Conservation (phyloP, 805 yeast species). For the Kodamaea hsintzibuensis region DNA sequence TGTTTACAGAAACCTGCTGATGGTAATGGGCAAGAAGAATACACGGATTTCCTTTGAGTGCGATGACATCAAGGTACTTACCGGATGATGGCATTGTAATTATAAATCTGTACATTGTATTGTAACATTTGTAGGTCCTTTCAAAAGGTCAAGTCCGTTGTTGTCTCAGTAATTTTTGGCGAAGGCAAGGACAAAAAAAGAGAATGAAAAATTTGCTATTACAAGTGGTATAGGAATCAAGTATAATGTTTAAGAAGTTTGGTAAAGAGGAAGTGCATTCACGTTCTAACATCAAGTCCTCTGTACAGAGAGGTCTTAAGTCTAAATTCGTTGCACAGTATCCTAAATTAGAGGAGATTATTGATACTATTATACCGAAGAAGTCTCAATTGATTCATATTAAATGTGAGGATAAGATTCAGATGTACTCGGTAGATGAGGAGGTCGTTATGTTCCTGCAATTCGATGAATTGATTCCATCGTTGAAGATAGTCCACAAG, state of each 20-base stretch:
- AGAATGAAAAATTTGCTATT: background rate
- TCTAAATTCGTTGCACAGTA: constrained; percentile 71
- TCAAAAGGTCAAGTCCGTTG: background rate
- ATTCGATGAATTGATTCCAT: constrained; percentile 76
- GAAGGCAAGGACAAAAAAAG: background rate
- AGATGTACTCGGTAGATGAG: constrained; percentile 69
- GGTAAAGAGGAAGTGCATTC: constrained; percentile 86
- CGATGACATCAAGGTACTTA: constrained; percentile 40
- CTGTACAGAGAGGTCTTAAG: constrained; percentile 89
- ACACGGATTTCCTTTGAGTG: constrained; percentile 45
- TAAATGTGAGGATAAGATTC: constrained; percentile 89
- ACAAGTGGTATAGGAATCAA: background rate
- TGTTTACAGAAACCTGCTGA: constrained; percentile 8
- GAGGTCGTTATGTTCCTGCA: constrained; percentile 80
- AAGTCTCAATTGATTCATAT: constrained; percentile 76
- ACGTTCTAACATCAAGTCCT: constrained; percentile 87
- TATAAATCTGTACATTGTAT: constrained; percentile 43
- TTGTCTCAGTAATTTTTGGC: background rate
- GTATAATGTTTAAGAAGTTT: constrained; percentile 58
- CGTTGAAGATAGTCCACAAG: constrained; percentile 72
- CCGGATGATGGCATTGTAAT: constrained; percentile 48
- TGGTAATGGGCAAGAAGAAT: constrained; percentile 42
- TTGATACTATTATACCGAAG: constrained; percentile 85
- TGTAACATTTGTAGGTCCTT: background rate
- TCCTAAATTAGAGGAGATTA: constrained; percentile 69